phyloP scores from a whole-genome alignment of 2,329 filamentous ascomycete genomes.

The Dactylellina cionopaga region DNA sequence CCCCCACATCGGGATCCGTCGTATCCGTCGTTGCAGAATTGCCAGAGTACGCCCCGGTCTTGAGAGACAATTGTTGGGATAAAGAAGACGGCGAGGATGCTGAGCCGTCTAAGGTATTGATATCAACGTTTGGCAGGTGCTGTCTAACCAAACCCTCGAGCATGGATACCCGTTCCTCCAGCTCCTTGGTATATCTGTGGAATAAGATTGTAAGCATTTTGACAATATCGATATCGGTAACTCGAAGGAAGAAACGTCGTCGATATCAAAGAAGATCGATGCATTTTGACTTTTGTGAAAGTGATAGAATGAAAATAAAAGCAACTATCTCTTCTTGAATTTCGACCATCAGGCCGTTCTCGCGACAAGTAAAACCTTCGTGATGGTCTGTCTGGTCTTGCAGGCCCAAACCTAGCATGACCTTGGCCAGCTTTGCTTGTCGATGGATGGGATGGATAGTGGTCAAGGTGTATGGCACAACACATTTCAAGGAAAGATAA shows the following conservation, averaged over 20 bases:
- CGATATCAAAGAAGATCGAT: constrained; percentile 22
- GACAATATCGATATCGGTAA: constrained; percentile 47
- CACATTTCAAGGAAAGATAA: constrained; percentile 52
- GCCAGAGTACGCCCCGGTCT: constrained; percentile 55
- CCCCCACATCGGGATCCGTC: constrained; percentile 41
- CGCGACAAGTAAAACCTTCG: constrained; percentile 44
- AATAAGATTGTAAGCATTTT: constrained; percentile 47
- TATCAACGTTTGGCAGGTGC: constrained; percentile 44
- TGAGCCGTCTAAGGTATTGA: constrained; percentile 39
- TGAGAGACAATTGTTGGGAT: constrained; percentile 43
- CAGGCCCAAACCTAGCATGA: constrained; percentile 43
- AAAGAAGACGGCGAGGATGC: constrained; percentile 46
- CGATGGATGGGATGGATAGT: too few relatives aligned
- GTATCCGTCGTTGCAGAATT: constrained; percentile 45
- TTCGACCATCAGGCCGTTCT: constrained; percentile 24
- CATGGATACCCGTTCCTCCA: constrained; percentile 46
- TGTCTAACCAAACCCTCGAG: constrained; percentile 50
- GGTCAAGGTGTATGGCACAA: constrained; percentile 25
- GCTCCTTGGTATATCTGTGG: constrained; percentile 48
- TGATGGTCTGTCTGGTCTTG: constrained; percentile 42
- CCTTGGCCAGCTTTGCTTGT: too few relatives aligned
- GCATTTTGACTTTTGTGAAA: constrained; percentile 38
- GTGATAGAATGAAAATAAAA: constrained; percentile 6
- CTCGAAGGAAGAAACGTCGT: constrained; percentile 54
- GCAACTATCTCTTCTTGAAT: constrained; percentile 30